phyloP scores from a whole-genome alignment of 2,329 filamentous ascomycete species.

The Cladophialophora carrionii region DNA sequence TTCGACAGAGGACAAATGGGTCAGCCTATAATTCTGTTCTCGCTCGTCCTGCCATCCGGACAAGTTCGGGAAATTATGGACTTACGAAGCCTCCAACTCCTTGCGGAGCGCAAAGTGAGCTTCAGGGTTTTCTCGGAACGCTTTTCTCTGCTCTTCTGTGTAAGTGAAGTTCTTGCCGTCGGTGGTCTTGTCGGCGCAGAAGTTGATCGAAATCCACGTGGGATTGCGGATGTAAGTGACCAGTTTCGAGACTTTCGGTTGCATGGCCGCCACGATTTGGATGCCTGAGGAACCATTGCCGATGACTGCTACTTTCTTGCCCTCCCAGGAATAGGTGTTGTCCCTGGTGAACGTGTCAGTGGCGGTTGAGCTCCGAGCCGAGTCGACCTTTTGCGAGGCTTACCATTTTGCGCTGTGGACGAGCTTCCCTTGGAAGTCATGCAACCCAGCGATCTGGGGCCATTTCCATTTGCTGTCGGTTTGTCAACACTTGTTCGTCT shows the following conservation, averaged over 20 bases:
- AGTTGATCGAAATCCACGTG: conserved; percentile 31
- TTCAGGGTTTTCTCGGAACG: conserved; percentile 21
- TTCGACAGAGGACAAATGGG: conserved; percentile 20
- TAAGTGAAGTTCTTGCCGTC: conserved; percentile 25
- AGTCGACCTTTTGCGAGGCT: conserved; percentile 7
- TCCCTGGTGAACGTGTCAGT: conserved; percentile 25
- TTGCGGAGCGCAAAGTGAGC: conserved; percentile 43
- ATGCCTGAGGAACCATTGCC: conserved; percentile 38
- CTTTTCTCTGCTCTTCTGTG: conserved; percentile 31
- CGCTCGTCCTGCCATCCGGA: too few species aligned
- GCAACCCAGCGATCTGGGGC: conserved; percentile 43
- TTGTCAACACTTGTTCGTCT: too few species aligned
- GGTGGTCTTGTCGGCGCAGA: conserved; percentile 30
- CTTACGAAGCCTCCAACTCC: conserved; percentile 39
- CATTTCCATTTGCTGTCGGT: conserved; percentile 36
- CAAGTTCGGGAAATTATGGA: conserved; percentile 2
- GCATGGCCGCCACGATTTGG: conserved; percentile 44
- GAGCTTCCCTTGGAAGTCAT: conserved; percentile 44
- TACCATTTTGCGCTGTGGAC: conserved; percentile 44
- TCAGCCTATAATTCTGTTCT: too few species aligned
- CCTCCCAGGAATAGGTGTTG: conserved; percentile 57
- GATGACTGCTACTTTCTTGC: conserved; percentile 39
- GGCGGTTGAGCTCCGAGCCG: too few species aligned
- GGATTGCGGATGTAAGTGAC: conserved; percentile 30
- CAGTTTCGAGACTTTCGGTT: conserved; percentile 39